These are phyloP conservation scores for Wickerhamomyces chambardii DNA, from an alignment of 805 yeast genomes.

Conservation along the genomic window DNA sequence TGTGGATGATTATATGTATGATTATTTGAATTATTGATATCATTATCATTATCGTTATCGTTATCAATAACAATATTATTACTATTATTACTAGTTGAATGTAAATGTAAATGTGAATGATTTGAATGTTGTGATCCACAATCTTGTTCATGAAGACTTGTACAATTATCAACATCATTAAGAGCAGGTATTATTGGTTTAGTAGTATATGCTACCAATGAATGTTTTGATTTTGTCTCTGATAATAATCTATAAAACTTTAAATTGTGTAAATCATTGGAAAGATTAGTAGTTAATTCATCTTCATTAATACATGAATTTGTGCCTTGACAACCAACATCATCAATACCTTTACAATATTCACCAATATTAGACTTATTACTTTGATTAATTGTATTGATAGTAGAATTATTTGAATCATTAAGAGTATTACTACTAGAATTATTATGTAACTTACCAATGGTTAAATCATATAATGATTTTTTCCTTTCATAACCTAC, in stretches of 20 bases:
- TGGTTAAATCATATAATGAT: slow-evolving; percentile 5
- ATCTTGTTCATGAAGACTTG: slow-evolving; percentile 1
- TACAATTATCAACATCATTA: background rate
- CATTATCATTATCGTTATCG: no score
- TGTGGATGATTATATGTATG: slow-evolving; percentile 3
- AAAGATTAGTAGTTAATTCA: slow-evolving; percentile 11
- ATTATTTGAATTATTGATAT: no score
- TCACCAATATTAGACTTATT: no score
- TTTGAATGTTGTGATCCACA: background rate
- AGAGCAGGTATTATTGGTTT: background rate
- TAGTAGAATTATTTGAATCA: no score
- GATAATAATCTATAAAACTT: slow-evolving; percentile 14
- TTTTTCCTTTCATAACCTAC: slow-evolving; percentile 3
- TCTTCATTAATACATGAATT: slow-evolving; percentile 6
- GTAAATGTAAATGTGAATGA: no score
- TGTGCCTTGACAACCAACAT: slow-evolving; percentile 12
- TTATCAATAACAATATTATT: no score
- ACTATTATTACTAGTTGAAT: no score
- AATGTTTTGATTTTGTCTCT: slow-evolving; percentile 3
- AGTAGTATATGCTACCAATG: slow-evolving; percentile 15
- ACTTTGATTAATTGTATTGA: no score
- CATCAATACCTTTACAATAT: slow-evolving; percentile 13
- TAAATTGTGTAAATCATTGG: slow-evolving; percentile 16
- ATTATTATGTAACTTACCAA: slow-evolving; percentile 4
- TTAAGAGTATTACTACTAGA: no score